Evolutionary conservation across 78 protist species (phyloP), one percentile per base, ranked within the genome.

Genomic region (slime mould (Dictyostelium discoideum)): DNA sequence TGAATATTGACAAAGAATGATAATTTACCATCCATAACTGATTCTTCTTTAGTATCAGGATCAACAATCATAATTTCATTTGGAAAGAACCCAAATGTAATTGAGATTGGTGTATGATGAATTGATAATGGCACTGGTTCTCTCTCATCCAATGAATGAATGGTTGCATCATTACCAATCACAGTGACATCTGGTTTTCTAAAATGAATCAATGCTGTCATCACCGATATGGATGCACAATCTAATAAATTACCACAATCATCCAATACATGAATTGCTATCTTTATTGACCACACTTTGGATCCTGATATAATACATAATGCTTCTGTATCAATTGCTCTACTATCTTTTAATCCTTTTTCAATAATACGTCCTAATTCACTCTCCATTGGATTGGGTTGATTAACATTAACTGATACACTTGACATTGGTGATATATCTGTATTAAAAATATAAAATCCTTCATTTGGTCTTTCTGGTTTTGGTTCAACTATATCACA

Each of bases 61-160:
- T 98, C 98, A 16, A 97, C 82, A 72, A 97, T 48, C 85, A 77
- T 83, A 3, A 83, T 11, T 29, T 72, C 65, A 73, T 83, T 65
- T 44, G 88, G 95, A 63, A 95, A 88, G 57, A 98, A 92, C 2
- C 95, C 98, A 82, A 96, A 96, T 14, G 99, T 92, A 54, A 97
- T 85, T 7, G 94, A 57, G 9, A 98, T 44, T 10, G 99, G 99
- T 4, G 92, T 50, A 87, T 98, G 99, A 50, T 97, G 99, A 65
- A 98, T 92, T 24, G 86, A 69, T 14, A 98, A 83, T 24, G 99
- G 98, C 2, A 97, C 98, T 14, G 99, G 98, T 22, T 97, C 98
- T 48, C 95, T 32, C 65, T 97, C 98, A 16, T 46, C 76, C 0
- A 74, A 42, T 22, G 98, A 32, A 85, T 97, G 98, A 93, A 98